Conservation (phyloP, 208 protist species). For the Porcisia deanei region DNA sequence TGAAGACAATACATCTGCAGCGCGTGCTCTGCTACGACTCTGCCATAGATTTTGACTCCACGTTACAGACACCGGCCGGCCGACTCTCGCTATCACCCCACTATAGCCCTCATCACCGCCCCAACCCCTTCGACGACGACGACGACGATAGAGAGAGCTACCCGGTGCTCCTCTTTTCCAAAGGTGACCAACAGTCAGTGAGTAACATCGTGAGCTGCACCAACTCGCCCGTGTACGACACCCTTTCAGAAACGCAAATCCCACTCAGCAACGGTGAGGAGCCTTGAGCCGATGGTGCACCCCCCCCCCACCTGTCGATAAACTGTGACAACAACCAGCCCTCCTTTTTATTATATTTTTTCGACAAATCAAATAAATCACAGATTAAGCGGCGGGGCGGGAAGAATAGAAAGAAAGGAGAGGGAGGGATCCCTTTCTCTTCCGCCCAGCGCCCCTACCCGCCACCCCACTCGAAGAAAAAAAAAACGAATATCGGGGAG, state of each 20-base stretch:
- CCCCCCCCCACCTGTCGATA: background rate
- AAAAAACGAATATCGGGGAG: too few species aligned
- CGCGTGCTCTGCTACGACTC: conserved; percentile 3
- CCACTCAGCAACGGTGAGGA: background rate
- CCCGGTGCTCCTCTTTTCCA: background rate
- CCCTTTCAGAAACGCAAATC: conserved; percentile 6
- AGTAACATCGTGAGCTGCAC: background rate
- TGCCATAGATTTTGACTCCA: conserved; percentile 1
- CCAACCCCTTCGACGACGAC: background rate
- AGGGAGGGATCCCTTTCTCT: too few species aligned
- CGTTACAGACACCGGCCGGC: conserved; percentile 4
- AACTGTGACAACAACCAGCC: background rate
- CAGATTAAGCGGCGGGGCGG: too few species aligned
- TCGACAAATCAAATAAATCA: too few species aligned
- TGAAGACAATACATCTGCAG: background rate
- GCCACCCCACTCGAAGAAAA: too few species aligned
- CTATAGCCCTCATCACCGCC: background rate
- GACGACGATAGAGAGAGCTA: background rate
- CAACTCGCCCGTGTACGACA: background rate
- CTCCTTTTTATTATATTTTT: too few species aligned
- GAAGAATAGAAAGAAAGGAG: too few species aligned
- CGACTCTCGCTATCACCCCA: background rate
- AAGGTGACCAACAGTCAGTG: background rate
- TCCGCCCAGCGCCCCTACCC: too few species aligned
- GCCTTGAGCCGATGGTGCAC: background rate